phyloP scores from a whole-genome alignment of 2,329 filamentous ascomycete species.

The Cryphonectria nitschkei region DNA sequence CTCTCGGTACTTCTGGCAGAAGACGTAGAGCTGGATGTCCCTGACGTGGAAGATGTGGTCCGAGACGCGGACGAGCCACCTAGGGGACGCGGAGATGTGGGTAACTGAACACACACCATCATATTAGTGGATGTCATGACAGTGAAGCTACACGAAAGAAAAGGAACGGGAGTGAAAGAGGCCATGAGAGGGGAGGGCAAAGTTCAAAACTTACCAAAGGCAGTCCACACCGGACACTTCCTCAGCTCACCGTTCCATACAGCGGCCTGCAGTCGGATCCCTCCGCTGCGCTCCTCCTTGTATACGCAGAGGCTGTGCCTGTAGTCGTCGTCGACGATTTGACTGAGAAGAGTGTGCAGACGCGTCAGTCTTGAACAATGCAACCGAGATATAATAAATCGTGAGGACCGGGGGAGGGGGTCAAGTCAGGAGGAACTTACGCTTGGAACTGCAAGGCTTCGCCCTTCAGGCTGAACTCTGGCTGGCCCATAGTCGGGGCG shows the following conservation, averaged over 20 bases:
- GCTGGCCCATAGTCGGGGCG: constrained; percentile 47
- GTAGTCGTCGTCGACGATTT: constrained; percentile 59
- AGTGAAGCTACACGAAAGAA: no score
- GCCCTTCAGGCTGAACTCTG: constrained; percentile 49
- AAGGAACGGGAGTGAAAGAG: background rate
- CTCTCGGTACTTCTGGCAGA: constrained; percentile 59
- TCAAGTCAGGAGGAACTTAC: constrained; percentile 43
- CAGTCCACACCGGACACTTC: constrained; percentile 65
- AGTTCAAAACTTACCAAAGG: constrained; percentile 53
- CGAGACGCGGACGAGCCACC: constrained; percentile 56
- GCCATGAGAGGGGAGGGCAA: no score
- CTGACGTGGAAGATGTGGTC: constrained; percentile 54
- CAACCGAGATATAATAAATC: background rate
- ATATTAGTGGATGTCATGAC: background rate
- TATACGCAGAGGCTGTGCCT: constrained; percentile 59
- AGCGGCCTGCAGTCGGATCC: constrained; percentile 58
- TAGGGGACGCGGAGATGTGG: constrained; percentile 50
- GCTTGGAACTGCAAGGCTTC: constrained; percentile 61
- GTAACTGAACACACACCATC: constrained; percentile 48
- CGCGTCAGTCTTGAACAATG: background rate
- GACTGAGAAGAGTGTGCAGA: constrained; percentile 41
- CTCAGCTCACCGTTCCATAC: constrained; percentile 58
- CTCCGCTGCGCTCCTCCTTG: constrained; percentile 51
- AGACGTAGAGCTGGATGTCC: constrained; percentile 62
- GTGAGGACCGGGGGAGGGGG: background rate